Base-by-base conservation (phyloP, 441 rosid genomes). In the Jatropha podagrica region DNA sequence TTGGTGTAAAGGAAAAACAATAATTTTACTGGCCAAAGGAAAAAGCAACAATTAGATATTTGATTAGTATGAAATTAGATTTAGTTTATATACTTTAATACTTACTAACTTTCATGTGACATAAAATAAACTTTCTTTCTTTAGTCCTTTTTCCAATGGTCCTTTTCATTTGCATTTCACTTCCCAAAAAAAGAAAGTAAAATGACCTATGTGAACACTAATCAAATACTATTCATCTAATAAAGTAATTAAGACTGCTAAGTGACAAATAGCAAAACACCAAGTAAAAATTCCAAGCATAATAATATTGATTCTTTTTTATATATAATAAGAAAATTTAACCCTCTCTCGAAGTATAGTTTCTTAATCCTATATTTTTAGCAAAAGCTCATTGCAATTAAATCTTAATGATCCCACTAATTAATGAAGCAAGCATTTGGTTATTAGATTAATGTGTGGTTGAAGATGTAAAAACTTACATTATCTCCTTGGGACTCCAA, bases 401-500 rank as follows among this genome's bases (percentile, higher is more conserved):
- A 11, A 23, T n/a, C 27, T 10, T 48, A 23, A 23, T 46, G n/a
- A 66, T 32, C 56, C 20, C 3, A 13, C 56, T 52, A 52, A 52
- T 52, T 17, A 3, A 52, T 6, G n/a, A 60, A 10, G 15, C 42
- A 61, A 32, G 8, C 18, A 61, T 61, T 27, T n/a, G n/a, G 15
- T 52, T 1, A 52, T 12, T 52, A 4, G n/a, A 52, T 18, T 23
- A 23, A 23, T 15, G 7, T 65, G 23, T 41, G 0, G 37, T n/a
- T 17, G 5, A 4, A 55, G 17, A 18, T 32, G 14, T 1, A 18
- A 3, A 5, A 17, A 79, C 97, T 92, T 78, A 92, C 98, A 95
- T 89, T 87, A 95, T 89, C 82, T 95, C 97, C 72, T 81, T 87
- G 15, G 98, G 97, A 69, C 72, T 89, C 98, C 97, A 95, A 20